Evolutionary conservation across 2,329 filamentous ascomycete genomes (phyloP), one percentile per base, ranked within the genome.

Genomic region (Hymenotorrendiella dingleyae): DNA sequence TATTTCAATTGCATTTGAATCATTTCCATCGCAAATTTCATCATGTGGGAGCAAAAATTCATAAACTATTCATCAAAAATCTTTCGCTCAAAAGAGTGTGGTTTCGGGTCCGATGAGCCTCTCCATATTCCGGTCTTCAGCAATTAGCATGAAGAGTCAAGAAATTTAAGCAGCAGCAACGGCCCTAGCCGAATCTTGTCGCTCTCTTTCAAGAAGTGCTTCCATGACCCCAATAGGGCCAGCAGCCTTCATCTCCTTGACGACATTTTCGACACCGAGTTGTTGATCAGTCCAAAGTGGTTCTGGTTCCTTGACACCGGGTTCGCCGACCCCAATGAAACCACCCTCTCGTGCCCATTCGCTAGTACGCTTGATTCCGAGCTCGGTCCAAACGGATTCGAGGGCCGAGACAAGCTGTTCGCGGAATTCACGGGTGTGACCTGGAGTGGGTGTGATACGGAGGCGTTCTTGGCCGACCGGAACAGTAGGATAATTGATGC

Each of bases 401-500:
- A 98, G 69, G 4, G 91, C 89, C 46, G 80, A 67, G 21, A 96
- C 82, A 4, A 98, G 81, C 57, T 94, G 80, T 53, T 94, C 84
- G 49, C 89, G 87, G 68, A 86, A 88, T 55, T 86, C 79, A 67
- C 84, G 84, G 42, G 78, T 80, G 64, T 98, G 93, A 32, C 93
- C 93, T 0, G 93, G 93, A 1, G 93, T 98, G 0, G 93, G 93
- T 2, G 93, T 98, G 64, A 98, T 88, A 54, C 93, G 85, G 43
- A 98, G 82, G 45, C 93, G 83, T 67, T 98, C 93, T 71, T 98
- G 90, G n/a, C 93, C 93, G 6, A 94, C 88, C 2, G 93, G 93
- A 3, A 98, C 93, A 39, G 93, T 98, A 2, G 93, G 93, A 68
- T 97, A 97, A 71, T 98, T 98, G 76, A 98, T 97, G 42, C 88